phyloP scores from a whole-genome alignment of 2,329 filamentous ascomycete species.

The Epichloe bromicola region DNA sequence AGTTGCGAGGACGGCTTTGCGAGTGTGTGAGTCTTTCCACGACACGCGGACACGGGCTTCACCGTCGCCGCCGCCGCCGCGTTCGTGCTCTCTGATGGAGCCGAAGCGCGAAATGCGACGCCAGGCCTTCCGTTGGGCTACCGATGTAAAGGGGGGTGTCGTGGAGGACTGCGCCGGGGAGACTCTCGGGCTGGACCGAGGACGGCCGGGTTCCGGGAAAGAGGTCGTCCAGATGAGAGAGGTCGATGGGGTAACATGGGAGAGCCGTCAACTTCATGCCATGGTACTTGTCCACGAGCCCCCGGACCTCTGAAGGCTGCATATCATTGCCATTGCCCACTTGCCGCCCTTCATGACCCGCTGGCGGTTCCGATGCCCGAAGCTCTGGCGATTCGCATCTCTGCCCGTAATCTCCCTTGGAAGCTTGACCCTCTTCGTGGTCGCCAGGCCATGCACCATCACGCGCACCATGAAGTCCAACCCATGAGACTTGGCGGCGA shows the following conservation, averaged over 20 bases:
- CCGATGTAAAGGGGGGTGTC: slow-evolving; percentile 42
- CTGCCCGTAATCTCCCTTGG: not conserved
- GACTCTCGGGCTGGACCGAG: slow-evolving; percentile 18
- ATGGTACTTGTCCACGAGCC: slow-evolving; percentile 38
- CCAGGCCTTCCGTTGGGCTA: slow-evolving; percentile 50
- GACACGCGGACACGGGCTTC: slow-evolving; percentile 41
- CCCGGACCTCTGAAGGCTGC: slow-evolving; percentile 33
- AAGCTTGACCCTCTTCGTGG: not conserved
- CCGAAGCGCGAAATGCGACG: slow-evolving; percentile 50
- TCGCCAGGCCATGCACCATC: not conserved
- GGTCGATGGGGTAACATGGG: slow-evolving; percentile 18
- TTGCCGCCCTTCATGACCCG: slow-evolving; percentile 6
- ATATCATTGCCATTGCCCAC: slow-evolving; percentile 6
- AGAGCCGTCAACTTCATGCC: slow-evolving; percentile 19
- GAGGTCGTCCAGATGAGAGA: slow-evolving; percentile 21
- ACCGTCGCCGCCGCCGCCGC: slow-evolving; percentile 44
- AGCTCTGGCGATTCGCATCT: slow-evolving; percentile 10
- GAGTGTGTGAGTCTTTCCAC: slow-evolving; percentile 43
- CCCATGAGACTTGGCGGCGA: too few species aligned
- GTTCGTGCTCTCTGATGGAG: slow-evolving; percentile 42
- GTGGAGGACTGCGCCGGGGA: slow-evolving; percentile 33
- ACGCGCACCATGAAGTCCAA: not conserved
- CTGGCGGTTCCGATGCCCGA: slow-evolving; percentile 5
- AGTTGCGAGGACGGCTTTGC: slow-evolving; percentile 40
- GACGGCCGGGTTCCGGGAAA: slow-evolving; percentile 15